A percentile compares a stretch with the other conserved stretches of the same genome.
These are phyloP conservation scores for Talaromyces sp. DNA, from an alignment of 2,329 filamentous ascomycete genomes.

Conservation along the genomic window DNA sequence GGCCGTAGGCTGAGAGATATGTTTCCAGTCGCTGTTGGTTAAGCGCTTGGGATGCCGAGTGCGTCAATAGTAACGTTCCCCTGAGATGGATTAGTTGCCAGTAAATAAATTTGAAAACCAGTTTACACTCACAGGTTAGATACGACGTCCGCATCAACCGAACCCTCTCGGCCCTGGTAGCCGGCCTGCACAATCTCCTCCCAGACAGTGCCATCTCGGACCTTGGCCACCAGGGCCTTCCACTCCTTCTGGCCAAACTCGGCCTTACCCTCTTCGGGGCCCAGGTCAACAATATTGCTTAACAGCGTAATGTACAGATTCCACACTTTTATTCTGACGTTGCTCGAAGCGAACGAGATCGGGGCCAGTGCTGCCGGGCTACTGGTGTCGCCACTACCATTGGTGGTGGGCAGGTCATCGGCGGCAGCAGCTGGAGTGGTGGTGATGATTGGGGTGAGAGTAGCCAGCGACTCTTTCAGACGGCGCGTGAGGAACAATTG, in stretches of 20 bases:
- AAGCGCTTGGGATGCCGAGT: conserved; percentile 73
- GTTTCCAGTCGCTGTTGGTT: conserved; percentile 86
- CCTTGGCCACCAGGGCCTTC: conserved; percentile 74
- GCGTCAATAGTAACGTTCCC: conserved; percentile 83
- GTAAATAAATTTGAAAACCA: neutral
- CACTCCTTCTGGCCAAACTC: conserved; percentile 82
- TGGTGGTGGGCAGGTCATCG: conserved; percentile 33
- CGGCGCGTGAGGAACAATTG: conserved; percentile 93
- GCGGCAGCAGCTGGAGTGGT: conserved; percentile 22
- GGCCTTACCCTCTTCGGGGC: conserved; percentile 82
- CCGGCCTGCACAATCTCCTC: conserved; percentile 83
- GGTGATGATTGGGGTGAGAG: conserved; percentile 75
- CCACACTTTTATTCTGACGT: conserved; percentile 91
- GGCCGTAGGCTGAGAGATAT: conserved; percentile 73
- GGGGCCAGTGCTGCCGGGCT: conserved; percentile 56
- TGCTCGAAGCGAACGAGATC: conserved; percentile 71
- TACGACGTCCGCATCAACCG: conserved; percentile 91
- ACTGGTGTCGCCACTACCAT: conserved; percentile 38
- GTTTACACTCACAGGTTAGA: conserved; percentile 40
- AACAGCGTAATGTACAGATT: conserved; percentile 91
- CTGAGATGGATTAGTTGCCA: conserved; percentile 42
- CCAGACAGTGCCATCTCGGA: conserved; percentile 89
- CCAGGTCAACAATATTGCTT: conserved; percentile 84
- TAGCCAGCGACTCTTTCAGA: conserved; percentile 80
- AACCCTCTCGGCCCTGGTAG: conserved; percentile 81